A percentile compares a stretch with the other conserved stretches of the same genome.
These are phyloP conservation scores for Microdochium trichocladiopsis DNA, from an alignment of 2,329 filamentous ascomycete genomes.

Conservation along the genomic window DNA sequence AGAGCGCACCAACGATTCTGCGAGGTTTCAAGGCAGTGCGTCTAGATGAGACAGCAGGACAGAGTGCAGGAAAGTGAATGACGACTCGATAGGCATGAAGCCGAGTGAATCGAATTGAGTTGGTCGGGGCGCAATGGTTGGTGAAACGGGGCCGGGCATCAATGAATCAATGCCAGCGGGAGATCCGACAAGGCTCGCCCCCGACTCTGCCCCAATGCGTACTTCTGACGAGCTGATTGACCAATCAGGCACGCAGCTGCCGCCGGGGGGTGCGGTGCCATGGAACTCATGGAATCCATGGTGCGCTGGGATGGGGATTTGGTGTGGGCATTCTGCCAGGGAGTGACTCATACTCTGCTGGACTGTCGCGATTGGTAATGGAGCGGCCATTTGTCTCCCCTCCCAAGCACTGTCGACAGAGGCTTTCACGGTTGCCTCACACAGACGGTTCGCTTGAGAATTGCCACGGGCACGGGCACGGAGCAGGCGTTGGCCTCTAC, in stretches of 20 bases:
- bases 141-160: not conserved
- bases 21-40: too few species aligned
- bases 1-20: too few species aligned
- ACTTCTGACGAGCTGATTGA: not conserved
- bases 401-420: too few species aligned
- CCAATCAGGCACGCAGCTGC: not conserved
- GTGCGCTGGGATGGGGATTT: not conserved
- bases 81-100: not conserved
- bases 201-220: not conserved
- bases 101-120: not conserved
- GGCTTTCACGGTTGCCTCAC: too few species aligned
- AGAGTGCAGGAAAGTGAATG: not conserved
- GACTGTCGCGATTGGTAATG: not conserved
- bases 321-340: not conserved
- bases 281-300: too few species aligned
- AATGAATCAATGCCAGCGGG: not conserved
- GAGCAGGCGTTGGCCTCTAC: too few species aligned
- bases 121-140: not conserved
- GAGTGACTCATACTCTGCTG: not conserved
- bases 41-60: not conserved
- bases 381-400: too few species aligned
- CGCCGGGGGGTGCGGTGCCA: too few species aligned
- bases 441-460: too few species aligned
- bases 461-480: too few species aligned
- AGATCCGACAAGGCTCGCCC: not conserved